A percentile compares a stretch with the other conserved stretches of the same genome.
Evolutionary conservation across 2,329 filamentous ascomycete species (phyloP).

Genomic region (Phoma sp.): DNA sequence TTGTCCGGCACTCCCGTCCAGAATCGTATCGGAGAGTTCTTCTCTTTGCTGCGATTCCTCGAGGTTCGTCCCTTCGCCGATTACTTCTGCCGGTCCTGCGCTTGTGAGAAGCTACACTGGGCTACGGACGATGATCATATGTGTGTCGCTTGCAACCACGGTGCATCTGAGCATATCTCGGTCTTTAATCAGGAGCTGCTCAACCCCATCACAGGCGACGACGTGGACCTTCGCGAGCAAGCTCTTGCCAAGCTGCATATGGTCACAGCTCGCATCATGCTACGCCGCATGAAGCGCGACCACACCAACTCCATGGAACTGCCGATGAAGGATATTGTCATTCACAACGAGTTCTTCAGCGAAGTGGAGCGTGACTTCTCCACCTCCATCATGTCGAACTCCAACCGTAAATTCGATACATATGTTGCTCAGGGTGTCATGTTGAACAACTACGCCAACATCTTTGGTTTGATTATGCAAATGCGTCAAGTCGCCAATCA

Average conservation of each 20-base stretch:
- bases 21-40: constrained; percentile 96
- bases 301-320: constrained; percentile 95
- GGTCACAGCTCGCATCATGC: constrained; percentile 92
- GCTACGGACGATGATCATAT: constrained; percentile 71
- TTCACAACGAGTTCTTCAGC: constrained; percentile 95
- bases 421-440: constrained; percentile 94
- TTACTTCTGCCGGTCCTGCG: constrained; percentile 90
- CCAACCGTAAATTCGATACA: constrained; percentile 87
- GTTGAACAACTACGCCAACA: constrained; percentile 90
- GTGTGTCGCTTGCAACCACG: constrained; percentile 73
- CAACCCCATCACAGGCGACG: constrained; percentile 69
- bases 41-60: constrained; percentile 90
- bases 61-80: constrained; percentile 87
- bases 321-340: constrained; percentile 89
- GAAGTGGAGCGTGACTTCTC: constrained; percentile 97
- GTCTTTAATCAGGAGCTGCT: constrained; percentile 95
- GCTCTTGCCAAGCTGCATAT: constrained; percentile 84
- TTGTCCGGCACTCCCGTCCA: constrained; percentile 93
- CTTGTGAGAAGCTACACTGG: constrained; percentile 85
- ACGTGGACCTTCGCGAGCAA: constrained; percentile 62
- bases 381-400: constrained; percentile 91
- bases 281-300: constrained; percentile 91
- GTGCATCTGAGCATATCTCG: constrained; percentile 71
- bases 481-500: constrained; percentile 99
- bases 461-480: constrained; percentile 98